Percentiles rank a stretch among this genome's conserved stretches.
Conservation (phyloP, 192 early-diverging fungal species). For the Chytriomyces sp. region DNA sequence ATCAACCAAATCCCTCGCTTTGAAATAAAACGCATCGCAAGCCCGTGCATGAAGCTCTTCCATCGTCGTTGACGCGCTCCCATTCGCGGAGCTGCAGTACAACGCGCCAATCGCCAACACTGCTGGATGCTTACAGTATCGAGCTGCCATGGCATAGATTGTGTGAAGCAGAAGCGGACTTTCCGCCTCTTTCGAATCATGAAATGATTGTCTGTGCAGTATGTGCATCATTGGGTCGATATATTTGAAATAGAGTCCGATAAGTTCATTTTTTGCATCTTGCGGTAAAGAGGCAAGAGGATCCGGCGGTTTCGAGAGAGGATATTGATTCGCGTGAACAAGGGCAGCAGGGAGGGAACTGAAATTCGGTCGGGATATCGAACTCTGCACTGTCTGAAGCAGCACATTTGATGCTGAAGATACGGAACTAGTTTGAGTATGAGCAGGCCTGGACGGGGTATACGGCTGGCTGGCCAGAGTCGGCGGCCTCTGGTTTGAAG, state of each 20-base stretch:
- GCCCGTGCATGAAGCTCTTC: constrained; percentile 6
- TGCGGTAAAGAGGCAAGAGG: constrained; percentile 32
- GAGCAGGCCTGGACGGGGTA: too few species aligned
- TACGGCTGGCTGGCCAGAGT: too few species aligned
- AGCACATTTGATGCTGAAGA: too few species aligned
- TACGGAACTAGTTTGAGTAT: too few species aligned
- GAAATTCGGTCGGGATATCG: too few species aligned
- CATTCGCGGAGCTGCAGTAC: background rate
- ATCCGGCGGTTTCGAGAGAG: background rate
- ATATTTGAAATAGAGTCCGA: constrained; percentile 49
- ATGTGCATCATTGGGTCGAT: constrained; percentile 43
- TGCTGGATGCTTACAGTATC: constrained; percentile 44
- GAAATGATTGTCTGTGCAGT: constrained; percentile 41
- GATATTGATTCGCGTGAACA: too few species aligned
- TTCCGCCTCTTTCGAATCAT: constrained; percentile 21
- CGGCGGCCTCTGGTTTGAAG: too few species aligned
- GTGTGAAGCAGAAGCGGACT: constrained; percentile 47
- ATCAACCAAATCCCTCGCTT: constrained; percentile 49
- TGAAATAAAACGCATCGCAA: constrained; percentile 51
- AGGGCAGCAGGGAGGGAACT: too few species aligned
- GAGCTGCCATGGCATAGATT: constrained; percentile 53
- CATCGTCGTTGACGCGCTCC: background rate
- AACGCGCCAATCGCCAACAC: constrained; percentile 19
- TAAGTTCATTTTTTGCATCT: constrained; percentile 44
- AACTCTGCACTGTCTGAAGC: too few species aligned